A percentile compares a stretch with the other conserved stretches of the same genome.
Conservation (phyloP, 352 stramenopile species). For the Phytopythium sindhum region DNA sequence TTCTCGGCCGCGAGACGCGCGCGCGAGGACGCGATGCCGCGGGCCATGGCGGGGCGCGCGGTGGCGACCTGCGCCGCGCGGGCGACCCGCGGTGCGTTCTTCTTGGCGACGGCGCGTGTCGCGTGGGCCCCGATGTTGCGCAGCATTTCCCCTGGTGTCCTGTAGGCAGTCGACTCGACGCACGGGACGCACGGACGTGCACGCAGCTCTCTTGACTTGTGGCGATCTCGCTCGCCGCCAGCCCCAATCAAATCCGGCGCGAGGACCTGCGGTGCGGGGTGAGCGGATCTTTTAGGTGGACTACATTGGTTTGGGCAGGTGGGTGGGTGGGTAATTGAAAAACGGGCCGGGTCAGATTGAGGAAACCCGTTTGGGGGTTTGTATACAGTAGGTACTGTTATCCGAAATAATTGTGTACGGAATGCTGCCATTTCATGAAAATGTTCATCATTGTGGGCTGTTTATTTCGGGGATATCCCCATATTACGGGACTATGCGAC, state of each 20-base stretch:
- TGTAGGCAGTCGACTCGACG: background rate
- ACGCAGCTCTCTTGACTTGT: background rate
- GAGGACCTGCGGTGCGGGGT: background rate
- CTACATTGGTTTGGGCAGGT: slow-evolving; percentile 31
- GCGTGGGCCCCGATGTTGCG: slow-evolving; percentile 3
- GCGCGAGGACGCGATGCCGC: slow-evolving; percentile 42
- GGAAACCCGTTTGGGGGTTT: no score
- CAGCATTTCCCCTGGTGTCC: background rate
- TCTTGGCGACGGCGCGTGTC: slow-evolving; percentile 23
- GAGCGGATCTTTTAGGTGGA: slow-evolving; percentile 71
- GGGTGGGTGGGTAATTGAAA: no score
- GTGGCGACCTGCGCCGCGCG: slow-evolving; percentile 21
- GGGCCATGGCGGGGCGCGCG: slow-evolving; percentile 16
- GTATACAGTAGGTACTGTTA: no score
- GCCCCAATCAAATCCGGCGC: background rate
- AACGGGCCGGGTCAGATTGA: no score
- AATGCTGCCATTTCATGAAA: no score
- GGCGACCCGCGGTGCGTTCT: slow-evolving; percentile 1
- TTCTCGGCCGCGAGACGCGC: slow-evolving; percentile 55
- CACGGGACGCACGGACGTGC: background rate
- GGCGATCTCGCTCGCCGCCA: background rate
- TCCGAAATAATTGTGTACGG: no score
- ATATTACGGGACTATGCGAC: background rate
- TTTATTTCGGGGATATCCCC: background rate
- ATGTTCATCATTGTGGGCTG: no score